Conservation (phyloP, 2,329 filamentous ascomycete species). For the Botrytis tulipae region DNA sequence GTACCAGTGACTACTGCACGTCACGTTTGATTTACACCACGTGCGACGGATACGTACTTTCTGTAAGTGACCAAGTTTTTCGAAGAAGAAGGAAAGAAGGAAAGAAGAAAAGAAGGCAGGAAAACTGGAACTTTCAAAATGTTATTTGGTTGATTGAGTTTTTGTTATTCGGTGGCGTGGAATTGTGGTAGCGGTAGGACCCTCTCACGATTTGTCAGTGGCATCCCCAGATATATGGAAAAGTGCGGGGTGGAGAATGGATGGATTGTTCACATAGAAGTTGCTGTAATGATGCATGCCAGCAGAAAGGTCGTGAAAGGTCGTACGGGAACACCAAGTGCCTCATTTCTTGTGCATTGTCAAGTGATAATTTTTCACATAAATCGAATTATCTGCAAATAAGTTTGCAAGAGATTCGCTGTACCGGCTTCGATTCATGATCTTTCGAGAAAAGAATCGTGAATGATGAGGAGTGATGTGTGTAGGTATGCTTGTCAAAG, state of each 20-base stretch:
- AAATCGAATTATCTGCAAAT: neutral
- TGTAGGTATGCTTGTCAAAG: neutral
- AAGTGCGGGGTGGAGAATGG: conserved; percentile 1
- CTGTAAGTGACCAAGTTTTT: conserved; percentile 3
- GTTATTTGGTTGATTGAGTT: neutral
- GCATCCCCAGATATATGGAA: neutral
- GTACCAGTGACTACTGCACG: conserved; percentile 17
- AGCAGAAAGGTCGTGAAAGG: neutral
- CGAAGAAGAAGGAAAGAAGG: neutral
- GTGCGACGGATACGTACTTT: conserved; percentile 16
- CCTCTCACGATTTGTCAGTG: neutral
- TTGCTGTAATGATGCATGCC: neutral
- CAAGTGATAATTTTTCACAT: neutral
- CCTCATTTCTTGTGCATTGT: neutral
- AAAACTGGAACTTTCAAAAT: neutral
- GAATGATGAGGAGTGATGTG: neutral
- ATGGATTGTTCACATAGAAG: neutral
- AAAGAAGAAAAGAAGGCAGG: neutral
- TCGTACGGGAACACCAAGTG: neutral
- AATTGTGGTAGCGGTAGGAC: neutral
- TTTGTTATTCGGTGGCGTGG: neutral
- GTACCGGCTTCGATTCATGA: neutral
- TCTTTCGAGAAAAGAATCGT: neutral
- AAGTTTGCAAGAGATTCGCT: neutral
- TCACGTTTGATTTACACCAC: conserved; percentile 17